Conservation (phyloP, 805 yeast species). For the Starmerella apis region DNA sequence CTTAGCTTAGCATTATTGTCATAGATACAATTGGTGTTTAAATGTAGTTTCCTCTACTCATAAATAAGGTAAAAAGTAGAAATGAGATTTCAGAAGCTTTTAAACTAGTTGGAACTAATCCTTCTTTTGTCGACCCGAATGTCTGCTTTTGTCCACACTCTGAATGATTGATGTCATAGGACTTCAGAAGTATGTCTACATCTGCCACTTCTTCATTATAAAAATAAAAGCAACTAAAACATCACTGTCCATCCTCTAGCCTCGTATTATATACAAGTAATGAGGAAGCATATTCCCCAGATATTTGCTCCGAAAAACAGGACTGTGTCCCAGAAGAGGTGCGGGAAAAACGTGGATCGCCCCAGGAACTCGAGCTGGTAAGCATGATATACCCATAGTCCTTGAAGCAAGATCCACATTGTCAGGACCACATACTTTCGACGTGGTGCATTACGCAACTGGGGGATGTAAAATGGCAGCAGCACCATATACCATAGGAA, state of each 20-base stretch:
- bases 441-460: conserved; percentile 33
- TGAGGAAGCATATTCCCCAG: conserved; percentile 48
- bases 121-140: no score
- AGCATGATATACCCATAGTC: conserved; percentile 66
- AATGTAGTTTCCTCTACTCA: no score
- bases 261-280: conserved; percentile 35
- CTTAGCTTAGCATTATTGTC: background rate
- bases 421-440: conserved; percentile 29
- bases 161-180: no score
- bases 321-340: conserved; percentile 45
- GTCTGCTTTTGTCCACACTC: no score
- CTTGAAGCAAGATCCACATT: conserved; percentile 66
- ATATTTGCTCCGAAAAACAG: conserved; percentile 54
- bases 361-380: conserved; percentile 77
- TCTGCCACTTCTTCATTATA: no score
- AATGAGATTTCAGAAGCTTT: no score
- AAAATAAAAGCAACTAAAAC: no score
- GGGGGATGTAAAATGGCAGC: conserved; percentile 58
- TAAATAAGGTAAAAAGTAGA: no score
- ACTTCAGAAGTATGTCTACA: no score
- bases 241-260: no score
- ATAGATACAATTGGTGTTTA: background rate
- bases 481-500: conserved; percentile 89
- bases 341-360: conserved; percentile 47
- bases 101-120: no score